A percentile compares a stretch with the other conserved stretches of the same genome.
phyloP scores from a whole-genome alignment of 306 rosid genomes.

The Alnus glutinosa region DNA sequence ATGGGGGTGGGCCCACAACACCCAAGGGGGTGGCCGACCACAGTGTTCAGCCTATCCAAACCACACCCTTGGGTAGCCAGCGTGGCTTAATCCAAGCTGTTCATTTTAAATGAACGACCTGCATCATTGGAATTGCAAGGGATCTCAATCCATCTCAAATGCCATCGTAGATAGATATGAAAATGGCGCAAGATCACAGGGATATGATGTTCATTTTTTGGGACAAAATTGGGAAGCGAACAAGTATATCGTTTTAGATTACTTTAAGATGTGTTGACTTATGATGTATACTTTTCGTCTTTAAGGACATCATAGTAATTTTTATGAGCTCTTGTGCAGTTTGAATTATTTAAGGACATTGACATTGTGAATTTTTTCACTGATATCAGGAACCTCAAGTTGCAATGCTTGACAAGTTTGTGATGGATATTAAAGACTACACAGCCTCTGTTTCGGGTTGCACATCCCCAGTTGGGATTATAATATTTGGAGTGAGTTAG shows the following conservation, averaged over 20 bases:
- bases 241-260: background rate
- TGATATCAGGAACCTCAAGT: constrained; percentile 25
- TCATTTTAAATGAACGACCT: no score
- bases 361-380: background rate
- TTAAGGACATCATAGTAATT: background rate
- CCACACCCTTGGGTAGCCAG: no score
- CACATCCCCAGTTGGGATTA: constrained; percentile 42
- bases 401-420: constrained; percentile 31
- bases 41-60: no score
- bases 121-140: no score
- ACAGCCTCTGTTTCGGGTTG: constrained; percentile 39
- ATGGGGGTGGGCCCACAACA: no score
- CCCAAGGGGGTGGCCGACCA: no score
- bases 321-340: background rate
- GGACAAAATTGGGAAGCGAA: background rate
- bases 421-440: constrained; percentile 36
- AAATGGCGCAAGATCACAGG: background rate
- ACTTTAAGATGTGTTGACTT: background rate
- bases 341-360: constrained; percentile 4
- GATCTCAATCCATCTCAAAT: no score
- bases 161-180: background rate
- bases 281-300: background rate
- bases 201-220: background rate
- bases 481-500: constrained; percentile 60
- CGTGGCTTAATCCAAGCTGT: no score